Percentiles rank a stretch among this genome's conserved stretches.
Evolutionary conservation across 148 eudicot genomes (phyloP).

Genomic region (Agrostemma githago): DNA sequence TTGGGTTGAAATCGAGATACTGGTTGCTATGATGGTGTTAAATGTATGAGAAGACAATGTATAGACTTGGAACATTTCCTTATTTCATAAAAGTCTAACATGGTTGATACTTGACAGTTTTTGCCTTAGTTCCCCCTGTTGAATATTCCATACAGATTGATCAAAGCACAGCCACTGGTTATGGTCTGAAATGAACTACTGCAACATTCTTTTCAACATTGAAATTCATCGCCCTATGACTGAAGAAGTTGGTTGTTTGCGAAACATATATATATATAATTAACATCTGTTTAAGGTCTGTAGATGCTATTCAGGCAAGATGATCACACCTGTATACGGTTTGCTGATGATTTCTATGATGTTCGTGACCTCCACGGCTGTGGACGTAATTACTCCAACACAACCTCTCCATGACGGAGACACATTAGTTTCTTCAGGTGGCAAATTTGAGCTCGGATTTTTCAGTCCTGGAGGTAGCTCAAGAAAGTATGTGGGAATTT

Average conservation of each 20-base stretch:
- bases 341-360: not conserved
- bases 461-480: slow-evolving; percentile 20
- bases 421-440: slow-evolving; percentile 18
- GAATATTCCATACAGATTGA: not conserved
- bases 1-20: not conserved
- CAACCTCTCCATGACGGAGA: slow-evolving; percentile 5
- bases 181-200: not conserved
- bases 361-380: not conserved
- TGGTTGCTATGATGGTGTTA: not conserved
- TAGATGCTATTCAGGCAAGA: not conserved
- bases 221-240: not conserved
- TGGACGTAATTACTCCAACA: not conserved
- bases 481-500: slow-evolving; percentile 13
- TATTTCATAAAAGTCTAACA: not conserved
- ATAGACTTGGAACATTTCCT: not conserved
- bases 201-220: not conserved
- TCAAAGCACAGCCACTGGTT: not conserved
- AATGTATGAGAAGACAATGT: not conserved
- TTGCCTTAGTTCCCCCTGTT: not conserved
- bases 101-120: not conserved
- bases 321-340: not conserved
- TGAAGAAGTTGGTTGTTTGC: not conserved
- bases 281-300: no score
- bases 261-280: no score
- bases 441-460: slow-evolving; percentile 20